These are phyloP conservation scores for Sphaerulina musiva DNA, from an alignment of 2,329 filamentous ascomycete genomes.

Conservation along the genomic window DNA sequence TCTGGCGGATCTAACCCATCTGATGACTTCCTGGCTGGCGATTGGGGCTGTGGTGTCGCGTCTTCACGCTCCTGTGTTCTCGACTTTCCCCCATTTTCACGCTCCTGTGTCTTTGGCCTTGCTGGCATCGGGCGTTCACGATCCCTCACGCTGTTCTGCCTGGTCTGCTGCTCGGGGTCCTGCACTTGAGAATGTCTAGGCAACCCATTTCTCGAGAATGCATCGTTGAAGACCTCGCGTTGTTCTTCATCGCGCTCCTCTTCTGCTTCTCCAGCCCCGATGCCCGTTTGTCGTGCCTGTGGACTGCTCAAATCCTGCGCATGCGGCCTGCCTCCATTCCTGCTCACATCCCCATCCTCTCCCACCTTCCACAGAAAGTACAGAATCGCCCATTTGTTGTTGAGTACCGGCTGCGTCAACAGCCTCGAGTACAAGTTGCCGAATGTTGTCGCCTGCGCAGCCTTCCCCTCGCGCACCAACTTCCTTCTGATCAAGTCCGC, in stretches of 20 bases:
- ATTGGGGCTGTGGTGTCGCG: conserved; percentile 1
- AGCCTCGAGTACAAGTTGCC: conserved; percentile 86
- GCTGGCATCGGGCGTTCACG: conserved; percentile 20
- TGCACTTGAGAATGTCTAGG: conserved; percentile 33
- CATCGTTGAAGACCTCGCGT: conserved; percentile 39
- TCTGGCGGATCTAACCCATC: conserved; percentile 32
- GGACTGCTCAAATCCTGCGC: conserved; percentile 6
- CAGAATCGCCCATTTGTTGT: conserved; percentile 94
- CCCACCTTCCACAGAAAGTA: conserved; percentile 76
- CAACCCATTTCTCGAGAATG: conserved; percentile 44
- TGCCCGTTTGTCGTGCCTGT: conserved; percentile 14
- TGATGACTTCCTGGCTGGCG: conserved; percentile 10
- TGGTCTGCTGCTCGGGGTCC: conserved; percentile 21
- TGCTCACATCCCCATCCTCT: conserved; percentile 39
- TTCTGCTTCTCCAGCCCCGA: conserved; percentile 12
- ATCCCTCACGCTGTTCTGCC: conserved; percentile 18
- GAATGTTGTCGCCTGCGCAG: conserved; percentile 71
- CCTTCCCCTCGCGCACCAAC: conserved; percentile 67
- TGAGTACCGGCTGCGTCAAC: conserved; percentile 81
- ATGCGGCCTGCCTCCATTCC: conserved; percentile 3
- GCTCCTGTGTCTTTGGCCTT: conserved; percentile 19
- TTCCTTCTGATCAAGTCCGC: conserved; percentile 87
- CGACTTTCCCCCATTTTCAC: neutral
- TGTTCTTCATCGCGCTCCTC: conserved; percentile 21
- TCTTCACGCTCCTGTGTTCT: conserved; percentile 7